Base-by-base conservation (phyloP, 1,139 yeast genomes). In the Arxiozyma heterogenica region DNA sequence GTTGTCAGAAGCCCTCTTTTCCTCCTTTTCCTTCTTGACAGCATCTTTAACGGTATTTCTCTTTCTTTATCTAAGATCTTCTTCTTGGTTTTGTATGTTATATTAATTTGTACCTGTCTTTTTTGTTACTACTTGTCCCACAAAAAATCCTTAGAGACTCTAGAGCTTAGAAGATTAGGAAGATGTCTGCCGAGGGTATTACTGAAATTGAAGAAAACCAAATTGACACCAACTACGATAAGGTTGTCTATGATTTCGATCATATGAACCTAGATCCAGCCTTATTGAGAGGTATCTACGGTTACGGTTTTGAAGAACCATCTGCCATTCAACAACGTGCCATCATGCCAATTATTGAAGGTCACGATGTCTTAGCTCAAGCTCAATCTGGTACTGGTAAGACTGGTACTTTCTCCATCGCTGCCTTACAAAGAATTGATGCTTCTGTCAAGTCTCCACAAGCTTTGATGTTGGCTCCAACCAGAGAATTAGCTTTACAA, bases 331-430 rank as follows among this genome's bases (percentile, higher is more conserved):
- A 93, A 79, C 95, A 89, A 75, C 88, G 98, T 77, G 98, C 98
- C 62, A 93, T 93, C 68, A 79, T 87, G 72, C 98, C 96, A 73
- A 90, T 93, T 74, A 85, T 93, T 71, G 94, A 88, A 75, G 96
- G 96, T 64, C 84, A 93, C 76, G 98, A 93, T 75, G 96, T 91
- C 57, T 83, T 93, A 70, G 98, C 98, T 64, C 98, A 93, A 78
- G 97, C 98, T 65, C 98, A 93, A 81, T 91, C 98, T 54, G 98
- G 98, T 84, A 93, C 98, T 63, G 98, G 98, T 84, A 93, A 93
- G 81, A 93, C 98, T 61, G 98, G 98, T 71, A 93, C 98, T 64
- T 93, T 93, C 84, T 86, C 98, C 73, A 91, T 93, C 69, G 86
- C 96, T 68, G 93, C 95, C 68, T 82, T 93, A 74, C 96, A 91